These are phyloP conservation scores for Furcasterigmium sp. DNA, from an alignment of 2,329 filamentous ascomycete species.

Conservation along the genomic window DNA sequence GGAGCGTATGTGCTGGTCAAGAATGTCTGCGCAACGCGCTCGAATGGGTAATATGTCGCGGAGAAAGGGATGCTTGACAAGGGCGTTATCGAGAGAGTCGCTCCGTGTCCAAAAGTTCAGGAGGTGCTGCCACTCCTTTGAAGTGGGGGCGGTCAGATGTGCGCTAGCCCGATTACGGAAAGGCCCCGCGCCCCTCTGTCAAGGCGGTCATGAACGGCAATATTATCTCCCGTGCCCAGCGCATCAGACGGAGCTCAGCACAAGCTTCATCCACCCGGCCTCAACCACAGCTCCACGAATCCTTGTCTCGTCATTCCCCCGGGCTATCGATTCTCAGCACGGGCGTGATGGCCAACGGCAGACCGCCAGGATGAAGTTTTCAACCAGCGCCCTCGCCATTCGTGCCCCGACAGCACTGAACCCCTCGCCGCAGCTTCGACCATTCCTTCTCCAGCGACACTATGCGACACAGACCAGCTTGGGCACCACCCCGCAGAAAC, in stretches of 20 bases:
- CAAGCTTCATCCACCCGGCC: background rate
- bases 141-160: constrained; percentile 10
- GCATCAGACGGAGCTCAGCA: constrained; percentile 3
- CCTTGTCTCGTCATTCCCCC: no score
- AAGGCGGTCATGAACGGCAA: constrained; percentile 25
- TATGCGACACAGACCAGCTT: constrained; percentile 56
- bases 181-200: constrained; percentile 18
- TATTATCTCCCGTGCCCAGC: constrained; percentile 3
- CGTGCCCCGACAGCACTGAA: constrained; percentile 21
- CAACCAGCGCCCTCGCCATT: constrained; percentile 28
- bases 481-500: constrained; percentile 26
- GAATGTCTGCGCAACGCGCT: background rate
- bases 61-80: background rate
- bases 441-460: constrained; percentile 34
- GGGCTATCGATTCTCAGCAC: no score
- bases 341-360: constrained; percentile 29
- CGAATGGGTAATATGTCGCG: constrained; percentile 2
- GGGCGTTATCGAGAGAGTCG: constrained; percentile 5
- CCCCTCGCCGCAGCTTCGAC: constrained; percentile 24
- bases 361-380: constrained; percentile 41
- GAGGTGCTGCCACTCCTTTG: constrained; percentile 11
- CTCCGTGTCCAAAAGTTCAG: constrained; percentile 14
- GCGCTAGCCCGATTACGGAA: constrained; percentile 4
- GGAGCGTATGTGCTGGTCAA: background rate
- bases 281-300: no score